Evolutionary conservation across 2,329 filamentous ascomycete species (phyloP).

Genomic region (Alternaria solani): DNA sequence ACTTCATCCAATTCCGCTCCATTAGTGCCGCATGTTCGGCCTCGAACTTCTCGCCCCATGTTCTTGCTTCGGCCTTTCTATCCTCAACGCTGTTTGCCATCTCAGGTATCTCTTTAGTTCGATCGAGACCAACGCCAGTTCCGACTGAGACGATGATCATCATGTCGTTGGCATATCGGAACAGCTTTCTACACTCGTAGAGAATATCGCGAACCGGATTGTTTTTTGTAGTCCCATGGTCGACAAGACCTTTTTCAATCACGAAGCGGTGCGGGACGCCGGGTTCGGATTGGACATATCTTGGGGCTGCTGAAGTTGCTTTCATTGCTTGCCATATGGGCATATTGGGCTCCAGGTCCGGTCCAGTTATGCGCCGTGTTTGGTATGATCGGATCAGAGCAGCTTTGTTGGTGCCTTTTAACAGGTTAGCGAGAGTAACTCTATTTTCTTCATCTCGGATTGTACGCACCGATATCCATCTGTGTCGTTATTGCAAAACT

Average conservation of each 20-base stretch:
- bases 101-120: slow-evolving; percentile 28
- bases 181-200: slow-evolving; percentile 44
- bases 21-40: slow-evolving; percentile 35
- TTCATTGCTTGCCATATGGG: slow-evolving; percentile 39
- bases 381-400: slow-evolving; percentile 43
- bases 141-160: slow-evolving; percentile 45
- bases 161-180: slow-evolving; percentile 42
- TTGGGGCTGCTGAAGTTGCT: slow-evolving; percentile 34
- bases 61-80: slow-evolving; percentile 27
- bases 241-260: slow-evolving; percentile 41
- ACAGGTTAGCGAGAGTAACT: not conserved
- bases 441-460: not conserved
- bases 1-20: slow-evolving; percentile 42
- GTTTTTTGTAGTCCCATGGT: slow-evolving; percentile 44
- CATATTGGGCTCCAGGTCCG: slow-evolving; percentile 38
- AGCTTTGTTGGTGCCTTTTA: slow-evolving; percentile 31
- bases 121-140: slow-evolving; percentile 32
- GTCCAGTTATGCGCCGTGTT: slow-evolving; percentile 41
- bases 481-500: slow-evolving; percentile 42
- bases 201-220: slow-evolving; percentile 43
- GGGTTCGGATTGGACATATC: slow-evolving; percentile 29
- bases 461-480: slow-evolving; percentile 33
- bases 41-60: slow-evolving; percentile 35
- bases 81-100: slow-evolving; percentile 40
- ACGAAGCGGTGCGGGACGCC: slow-evolving; percentile 28